These are phyloP conservation scores for Scheffersomyces stipitis DNA, from an alignment of 805 yeast species.

Conservation along the genomic window DNA sequence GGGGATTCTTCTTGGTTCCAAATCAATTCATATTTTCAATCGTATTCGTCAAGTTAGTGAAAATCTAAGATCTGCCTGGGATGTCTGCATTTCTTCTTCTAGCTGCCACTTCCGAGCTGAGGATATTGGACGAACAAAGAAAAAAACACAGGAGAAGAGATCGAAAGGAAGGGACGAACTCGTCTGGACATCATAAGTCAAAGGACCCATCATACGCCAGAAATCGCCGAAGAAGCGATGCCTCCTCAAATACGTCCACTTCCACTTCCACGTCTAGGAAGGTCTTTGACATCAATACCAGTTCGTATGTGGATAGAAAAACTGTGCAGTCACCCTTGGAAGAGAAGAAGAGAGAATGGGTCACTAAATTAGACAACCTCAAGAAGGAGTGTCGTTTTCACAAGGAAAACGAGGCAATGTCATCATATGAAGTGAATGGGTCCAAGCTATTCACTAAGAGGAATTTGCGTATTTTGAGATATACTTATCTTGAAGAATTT, in stretches of 20 bases:
- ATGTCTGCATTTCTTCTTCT: neutral
- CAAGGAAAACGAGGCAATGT: slow-evolving; percentile 10
- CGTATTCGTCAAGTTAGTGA: too few species aligned
- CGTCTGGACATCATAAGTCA: neutral
- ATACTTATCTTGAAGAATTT: slow-evolving; percentile 15
- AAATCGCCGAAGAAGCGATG: neutral
- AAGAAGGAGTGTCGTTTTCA: slow-evolving; percentile 6
- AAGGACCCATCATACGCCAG: neutral
- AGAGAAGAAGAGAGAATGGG: slow-evolving; percentile 11
- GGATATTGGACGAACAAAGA: neutral
- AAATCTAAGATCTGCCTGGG: too few species aligned
- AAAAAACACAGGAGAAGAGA: neutral
- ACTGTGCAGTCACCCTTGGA: slow-evolving; percentile 9
- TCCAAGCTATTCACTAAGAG: slow-evolving; percentile 8
- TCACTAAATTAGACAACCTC: slow-evolving; percentile 6
- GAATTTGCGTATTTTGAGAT: slow-evolving; percentile 13
- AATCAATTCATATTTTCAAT: too few species aligned
- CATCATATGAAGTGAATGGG: slow-evolving; percentile 5
- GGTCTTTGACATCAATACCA: slow-evolving; percentile 11
- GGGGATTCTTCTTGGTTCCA: too few species aligned
- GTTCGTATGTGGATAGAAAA: slow-evolving; percentile 7
- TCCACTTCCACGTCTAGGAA: neutral
- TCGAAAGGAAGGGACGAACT: neutral
- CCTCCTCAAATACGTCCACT: neutral
- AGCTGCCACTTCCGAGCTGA: neutral